A percentile compares a stretch with the other conserved stretches of the same genome.
These are phyloP conservation scores for Physcia stellaris DNA, from an alignment of 495 filamentous ascomycete genomes.

Conservation along the genomic window DNA sequence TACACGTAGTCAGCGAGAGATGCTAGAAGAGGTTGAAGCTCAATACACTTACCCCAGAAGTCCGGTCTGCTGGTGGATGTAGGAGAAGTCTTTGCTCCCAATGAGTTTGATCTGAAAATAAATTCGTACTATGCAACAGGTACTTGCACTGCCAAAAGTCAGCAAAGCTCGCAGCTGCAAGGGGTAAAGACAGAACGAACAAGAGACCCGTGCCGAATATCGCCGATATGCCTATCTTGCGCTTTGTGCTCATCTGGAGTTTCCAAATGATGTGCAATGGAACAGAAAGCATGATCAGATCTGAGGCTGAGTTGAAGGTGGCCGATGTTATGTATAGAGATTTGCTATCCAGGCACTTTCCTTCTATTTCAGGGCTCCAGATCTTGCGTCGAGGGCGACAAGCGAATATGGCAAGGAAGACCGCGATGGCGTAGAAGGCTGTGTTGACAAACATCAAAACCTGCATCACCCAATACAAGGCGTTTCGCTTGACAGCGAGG, in stretches of 20 bases:
- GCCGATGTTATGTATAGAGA: constrained; percentile 14
- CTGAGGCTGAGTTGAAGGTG: constrained; percentile 19
- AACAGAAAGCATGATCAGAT: constrained; percentile 18
- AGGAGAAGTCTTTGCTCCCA: background rate
- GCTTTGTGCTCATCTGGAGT: constrained; percentile 14
- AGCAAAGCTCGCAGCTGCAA: background rate
- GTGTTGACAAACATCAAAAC: constrained; percentile 6
- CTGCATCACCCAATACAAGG: constrained; percentile 6
- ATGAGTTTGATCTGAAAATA: background rate
- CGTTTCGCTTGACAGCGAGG: background rate
- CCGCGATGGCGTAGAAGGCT: constrained; percentile 2
- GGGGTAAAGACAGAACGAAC: background rate
- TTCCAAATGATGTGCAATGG: constrained; percentile 19
- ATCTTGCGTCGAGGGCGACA: constrained; percentile 8
- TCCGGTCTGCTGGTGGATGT: background rate
- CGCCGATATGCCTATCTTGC: background rate
- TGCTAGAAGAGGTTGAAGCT: background rate
- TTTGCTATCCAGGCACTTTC: constrained; percentile 17
- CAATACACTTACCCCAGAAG: background rate
- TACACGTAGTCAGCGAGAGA: background rate
- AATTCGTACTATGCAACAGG: background rate
- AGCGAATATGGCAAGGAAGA: constrained; percentile 3
- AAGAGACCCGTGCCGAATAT: background rate
- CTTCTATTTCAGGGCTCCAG: constrained; percentile 6
- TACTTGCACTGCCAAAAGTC: background rate